Evolutionary conservation across 73 alveolate genomes (phyloP), one percentile per base, ranked within the genome.

Genomic region (Tetrahymena malaccensis): DNA sequence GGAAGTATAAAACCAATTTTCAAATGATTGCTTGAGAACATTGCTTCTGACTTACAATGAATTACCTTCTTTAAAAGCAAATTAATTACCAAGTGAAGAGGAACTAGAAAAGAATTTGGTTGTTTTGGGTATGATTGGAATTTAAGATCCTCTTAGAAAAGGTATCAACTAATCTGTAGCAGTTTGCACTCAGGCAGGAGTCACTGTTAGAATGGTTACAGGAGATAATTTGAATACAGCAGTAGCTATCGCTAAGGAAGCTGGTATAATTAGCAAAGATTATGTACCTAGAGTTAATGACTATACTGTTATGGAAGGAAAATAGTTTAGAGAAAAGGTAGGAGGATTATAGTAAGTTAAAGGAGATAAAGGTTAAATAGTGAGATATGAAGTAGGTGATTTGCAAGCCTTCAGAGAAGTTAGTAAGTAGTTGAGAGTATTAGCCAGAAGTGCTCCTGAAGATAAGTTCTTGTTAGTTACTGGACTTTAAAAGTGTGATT

Each of bases 191-290:
- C 89, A 94, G 31, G 98, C 99, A 94, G 99, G 99, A 38, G 98
- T 98, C 55, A 97, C 98, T 22, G 99, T 98, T 10, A 95, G 99
- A 94, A 98, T 98, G 99, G 99, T 98, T 22, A 98, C 99, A 33
- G 99, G 99, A 13, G 99, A 98, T 97, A 98, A 98, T 93, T 93
- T 96, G 85, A 99, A 98, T 94, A 98, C 99, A 27, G 99, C 99
- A n/a, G 96, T 96, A 35, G 99, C 99, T 19, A 98, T 98, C 85
- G 98, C 99, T 27, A 97, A 94, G 93, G 97, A 97, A 83, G 99
- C 99, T 58, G 99, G 99, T 31, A 98, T 98, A 84, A 96, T 98
- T 35, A 99, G 99, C 34, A 83, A 38, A 25, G 98, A 98, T 31
- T 95, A 95, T 93, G 94, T 85, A 35, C 93, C 96, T 44, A 84